phyloP scores from a whole-genome alignment of 306 rosid genomes.

The Cicer arietinum region DNA sequence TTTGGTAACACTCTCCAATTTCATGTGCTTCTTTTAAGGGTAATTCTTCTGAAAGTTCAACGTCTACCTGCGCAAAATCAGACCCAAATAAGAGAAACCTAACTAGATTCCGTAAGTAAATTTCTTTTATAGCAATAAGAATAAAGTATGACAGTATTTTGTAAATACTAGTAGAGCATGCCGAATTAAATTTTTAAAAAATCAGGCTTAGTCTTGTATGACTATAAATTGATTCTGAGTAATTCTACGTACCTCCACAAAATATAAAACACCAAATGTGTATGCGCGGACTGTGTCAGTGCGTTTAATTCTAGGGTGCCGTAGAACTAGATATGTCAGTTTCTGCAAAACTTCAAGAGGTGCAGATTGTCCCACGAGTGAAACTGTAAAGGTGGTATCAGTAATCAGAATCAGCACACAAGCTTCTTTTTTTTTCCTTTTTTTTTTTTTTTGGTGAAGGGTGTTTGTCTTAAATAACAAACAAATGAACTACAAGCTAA shows the following conservation, averaged over 20 bases:
- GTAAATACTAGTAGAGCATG: not conserved
- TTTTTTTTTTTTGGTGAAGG: not conserved
- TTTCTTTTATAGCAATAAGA: not conserved
- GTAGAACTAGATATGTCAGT: conserved; percentile 77
- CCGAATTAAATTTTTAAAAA: not conserved
- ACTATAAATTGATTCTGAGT: not conserved
- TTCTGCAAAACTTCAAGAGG: conserved; percentile 88
- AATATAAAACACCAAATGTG: conserved; percentile 94
- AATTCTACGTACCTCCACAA: conserved; percentile 78
- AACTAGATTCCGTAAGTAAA: not conserved
- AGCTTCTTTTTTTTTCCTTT: not conserved
- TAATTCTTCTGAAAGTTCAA: conserved; percentile 85
- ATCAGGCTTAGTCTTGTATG: not conserved
- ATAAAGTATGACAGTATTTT: not conserved
- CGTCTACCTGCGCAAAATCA: conserved; percentile 73
- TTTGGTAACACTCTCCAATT: conserved; percentile 60
- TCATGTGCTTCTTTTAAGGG: conserved; percentile 83
- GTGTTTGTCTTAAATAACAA: not conserved
- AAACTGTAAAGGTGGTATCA: conserved; percentile 52
- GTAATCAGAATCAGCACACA: conserved; percentile 7
- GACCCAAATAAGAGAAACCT: conserved; percentile 30
- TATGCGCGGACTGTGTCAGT: conserved; percentile 95
- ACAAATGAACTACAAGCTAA: conserved; percentile 26
- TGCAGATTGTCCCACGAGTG: conserved; percentile 92
- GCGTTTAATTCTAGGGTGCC: conserved; percentile 76